Conservation (phyloP, 352 stramenopile species). For the Phytophthora vignae region DNA sequence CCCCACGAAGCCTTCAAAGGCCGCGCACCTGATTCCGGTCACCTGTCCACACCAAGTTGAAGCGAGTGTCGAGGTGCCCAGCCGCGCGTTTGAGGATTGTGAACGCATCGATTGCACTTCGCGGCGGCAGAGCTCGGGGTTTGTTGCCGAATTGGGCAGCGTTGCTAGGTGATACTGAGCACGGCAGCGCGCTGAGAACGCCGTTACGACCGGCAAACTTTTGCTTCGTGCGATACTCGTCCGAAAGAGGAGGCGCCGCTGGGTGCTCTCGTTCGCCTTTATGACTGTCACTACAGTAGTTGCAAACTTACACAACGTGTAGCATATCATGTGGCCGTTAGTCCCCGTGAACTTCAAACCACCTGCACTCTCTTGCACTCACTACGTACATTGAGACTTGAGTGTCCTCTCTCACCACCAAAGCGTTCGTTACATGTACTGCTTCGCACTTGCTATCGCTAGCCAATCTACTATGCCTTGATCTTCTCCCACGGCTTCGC, state of each 20-base stretch:
- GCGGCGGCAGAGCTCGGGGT: conserved; percentile 1
- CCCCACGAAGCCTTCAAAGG: not conserved
- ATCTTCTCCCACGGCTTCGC: conserved; percentile 60
- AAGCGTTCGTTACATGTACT: not conserved
- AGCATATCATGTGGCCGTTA: not conserved
- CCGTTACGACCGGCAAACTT: conserved; percentile 15
- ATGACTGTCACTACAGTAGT: not conserved
- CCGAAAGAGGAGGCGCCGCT: not conserved
- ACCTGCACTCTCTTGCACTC: not conserved
- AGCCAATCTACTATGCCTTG: conserved; percentile 31
- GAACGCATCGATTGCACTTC: conserved; percentile 2
- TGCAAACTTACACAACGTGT: not conserved
- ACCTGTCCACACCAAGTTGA: conserved; percentile 17
- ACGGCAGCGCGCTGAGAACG: conserved; percentile 5
- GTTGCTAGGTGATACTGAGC: not conserved
- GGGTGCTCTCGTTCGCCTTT: not conserved
- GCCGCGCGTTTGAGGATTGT: conserved; percentile 14
- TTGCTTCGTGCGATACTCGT: conserved; percentile 1
- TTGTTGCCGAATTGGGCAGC: not conserved
- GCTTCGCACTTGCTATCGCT: not conserved
- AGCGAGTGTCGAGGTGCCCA: conserved; percentile 9
- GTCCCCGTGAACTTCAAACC: conserved; percentile 16
- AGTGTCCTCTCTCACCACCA: conserved; percentile 21
- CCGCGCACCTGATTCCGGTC: not conserved
- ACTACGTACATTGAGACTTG: not conserved